Conservation (phyloP, 1,139 yeast genomes). For the Petasospora rhodanensis region DNA sequence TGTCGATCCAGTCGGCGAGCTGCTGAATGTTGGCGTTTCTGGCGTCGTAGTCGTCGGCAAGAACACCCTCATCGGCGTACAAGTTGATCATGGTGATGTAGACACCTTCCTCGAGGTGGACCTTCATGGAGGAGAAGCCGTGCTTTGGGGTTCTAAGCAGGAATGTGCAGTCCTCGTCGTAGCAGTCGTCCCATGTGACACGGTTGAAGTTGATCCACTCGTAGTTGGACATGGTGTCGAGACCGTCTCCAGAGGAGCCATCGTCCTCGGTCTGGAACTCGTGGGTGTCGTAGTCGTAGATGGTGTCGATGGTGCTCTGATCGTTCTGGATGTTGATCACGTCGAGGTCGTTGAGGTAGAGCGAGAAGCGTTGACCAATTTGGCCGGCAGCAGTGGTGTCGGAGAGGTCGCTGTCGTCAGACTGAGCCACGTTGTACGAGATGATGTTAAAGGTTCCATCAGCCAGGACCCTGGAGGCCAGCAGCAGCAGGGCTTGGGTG, state of each 20-base stretch:
- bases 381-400: slow-evolving; percentile 6
- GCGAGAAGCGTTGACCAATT: slow-evolving; percentile 7
- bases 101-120: slow-evolving; percentile 7
- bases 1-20: slow-evolving; percentile 9
- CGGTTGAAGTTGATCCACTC: slow-evolving; percentile 8
- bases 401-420: slow-evolving; percentile 6
- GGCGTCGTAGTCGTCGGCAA: slow-evolving; percentile 7
- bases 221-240: slow-evolving; percentile 11
- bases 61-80: slow-evolving; percentile 10
- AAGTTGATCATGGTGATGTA: slow-evolving; percentile 9
- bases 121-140: slow-evolving; percentile 10
- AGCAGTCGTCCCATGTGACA: slow-evolving; percentile 9
- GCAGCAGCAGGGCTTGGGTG: neutral
- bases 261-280: slow-evolving; percentile 8
- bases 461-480: neutral
- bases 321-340: slow-evolving; percentile 12
- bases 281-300: slow-evolving; percentile 10
- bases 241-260: slow-evolving; percentile 8
- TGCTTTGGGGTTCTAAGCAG: slow-evolving; percentile 12
- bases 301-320: slow-evolving; percentile 9
- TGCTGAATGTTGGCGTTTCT: slow-evolving; percentile 10
- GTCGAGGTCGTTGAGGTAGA: slow-evolving; percentile 2
- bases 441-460: slow-evolving; percentile 6
- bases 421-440: slow-evolving; percentile 8
- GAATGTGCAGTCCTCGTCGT: slow-evolving; percentile 11